These are phyloP conservation scores for Cordyceps pruinosa DNA, from an alignment of 2,329 filamentous ascomycete species.

Conservation along the genomic window DNA sequence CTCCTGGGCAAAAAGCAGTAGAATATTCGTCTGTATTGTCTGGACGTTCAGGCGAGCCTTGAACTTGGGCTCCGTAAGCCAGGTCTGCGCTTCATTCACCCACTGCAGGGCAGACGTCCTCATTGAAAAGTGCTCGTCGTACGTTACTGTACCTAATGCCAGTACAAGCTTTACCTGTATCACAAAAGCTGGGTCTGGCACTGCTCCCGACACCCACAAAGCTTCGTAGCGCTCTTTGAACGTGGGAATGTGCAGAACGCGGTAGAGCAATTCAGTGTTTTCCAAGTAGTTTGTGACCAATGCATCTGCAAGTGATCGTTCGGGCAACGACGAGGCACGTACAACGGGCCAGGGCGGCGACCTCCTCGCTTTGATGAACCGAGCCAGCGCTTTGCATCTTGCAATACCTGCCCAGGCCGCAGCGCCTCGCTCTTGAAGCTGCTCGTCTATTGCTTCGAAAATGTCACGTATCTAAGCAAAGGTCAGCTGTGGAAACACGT, in stretches of 20 bases:
- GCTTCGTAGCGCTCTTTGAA: conserved; percentile 43
- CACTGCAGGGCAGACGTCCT: conserved; percentile 44
- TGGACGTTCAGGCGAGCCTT: conserved; percentile 45
- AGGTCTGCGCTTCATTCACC: conserved; percentile 51
- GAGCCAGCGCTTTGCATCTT: conserved; percentile 46
- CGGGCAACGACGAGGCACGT: conserved; percentile 38
- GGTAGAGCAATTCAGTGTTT: conserved; percentile 40
- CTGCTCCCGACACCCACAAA: conserved; percentile 34
- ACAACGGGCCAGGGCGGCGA: conserved; percentile 40
- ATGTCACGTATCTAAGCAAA: conserved; percentile 35
- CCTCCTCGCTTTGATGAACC: conserved; percentile 43
- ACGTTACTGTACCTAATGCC: conserved; percentile 46
- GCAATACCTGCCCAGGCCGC: conserved; percentile 32
- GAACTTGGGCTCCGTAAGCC: conserved; percentile 45
- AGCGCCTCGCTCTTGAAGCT: conserved; percentile 31
- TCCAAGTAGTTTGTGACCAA: conserved; percentile 44
- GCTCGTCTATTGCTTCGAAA: conserved; percentile 36
- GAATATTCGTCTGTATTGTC: conserved; percentile 41
- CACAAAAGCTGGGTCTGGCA: conserved; percentile 38
- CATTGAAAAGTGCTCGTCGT: conserved; percentile 44
- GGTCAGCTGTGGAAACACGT: too few relatives aligned
- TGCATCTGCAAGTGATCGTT: conserved; percentile 35
- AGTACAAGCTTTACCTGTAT: conserved; percentile 52
- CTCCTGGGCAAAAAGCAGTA: conserved; percentile 39
- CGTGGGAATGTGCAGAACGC: conserved; percentile 44